Conservation (phyloP, 2,329 filamentous ascomycete genomes). For the Apiospora sp. region DNA sequence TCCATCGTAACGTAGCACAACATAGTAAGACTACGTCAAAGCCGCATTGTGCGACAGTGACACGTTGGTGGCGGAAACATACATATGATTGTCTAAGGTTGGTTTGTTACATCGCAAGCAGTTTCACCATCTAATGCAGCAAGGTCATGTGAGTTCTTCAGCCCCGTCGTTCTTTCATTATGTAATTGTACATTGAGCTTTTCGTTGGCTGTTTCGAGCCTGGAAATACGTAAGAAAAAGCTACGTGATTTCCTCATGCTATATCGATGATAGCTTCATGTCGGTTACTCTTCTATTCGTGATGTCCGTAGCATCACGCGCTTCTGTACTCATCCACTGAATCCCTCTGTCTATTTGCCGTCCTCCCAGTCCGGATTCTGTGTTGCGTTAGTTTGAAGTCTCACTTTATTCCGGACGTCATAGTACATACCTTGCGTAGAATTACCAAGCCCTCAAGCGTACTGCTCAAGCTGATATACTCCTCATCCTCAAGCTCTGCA, state of each 20-base stretch:
- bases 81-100: background rate
- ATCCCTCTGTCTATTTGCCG: conserved; percentile 49
- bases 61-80: background rate
- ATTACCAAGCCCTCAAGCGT: conserved; percentile 95
- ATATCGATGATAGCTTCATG: conserved; percentile 13
- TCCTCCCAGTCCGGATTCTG: conserved; percentile 65
- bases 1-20: background rate
- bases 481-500: conserved; percentile 95
- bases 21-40: background rate
- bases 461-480: conserved; percentile 92
- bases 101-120: background rate
- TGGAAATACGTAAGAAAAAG: background rate
- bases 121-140: background rate
- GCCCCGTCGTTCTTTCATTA: conserved; percentile 22
- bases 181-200: conserved; percentile 22
- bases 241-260: conserved; percentile 12
- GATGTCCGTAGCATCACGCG: background rate
- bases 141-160: conserved; percentile 13
- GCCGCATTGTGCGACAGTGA: background rate
- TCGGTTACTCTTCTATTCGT: background rate
- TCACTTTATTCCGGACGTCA: background rate
- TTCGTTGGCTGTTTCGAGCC: conserved; percentile 6
- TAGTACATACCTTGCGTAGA: conserved; percentile 82
- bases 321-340: background rate
- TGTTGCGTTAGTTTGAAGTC: conserved; percentile 27